Evolutionary conservation across 371 early-diverging fungal species (phyloP), one percentile per base, ranked within the genome.

Genomic region (Actinomortierella ambigua): DNA sequence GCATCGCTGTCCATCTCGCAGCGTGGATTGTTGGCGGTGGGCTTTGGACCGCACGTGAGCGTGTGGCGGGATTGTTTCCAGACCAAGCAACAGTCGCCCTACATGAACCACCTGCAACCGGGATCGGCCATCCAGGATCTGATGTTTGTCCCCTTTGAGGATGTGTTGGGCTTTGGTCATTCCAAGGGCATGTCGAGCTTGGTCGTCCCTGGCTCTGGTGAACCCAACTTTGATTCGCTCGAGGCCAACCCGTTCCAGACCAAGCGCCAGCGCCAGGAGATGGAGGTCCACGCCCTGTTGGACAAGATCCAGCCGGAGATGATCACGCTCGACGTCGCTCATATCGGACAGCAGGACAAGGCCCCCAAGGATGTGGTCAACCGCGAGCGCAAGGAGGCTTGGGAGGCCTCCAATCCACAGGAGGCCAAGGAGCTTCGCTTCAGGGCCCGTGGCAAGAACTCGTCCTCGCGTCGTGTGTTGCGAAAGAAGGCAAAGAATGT

Each of bases 221-320:
- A 99, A 78, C 95, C 99, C 69, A 95, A 95, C 88, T 98, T 92
- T 84, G 99, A 99, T 79, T 84, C 93, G 14, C 71, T 94, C 46
- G 97, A 95, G 75, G 93, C 93, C 59, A 97, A 97, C 81, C 99
- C 98, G 39, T 99, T 87, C 89, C 90, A 94, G 78, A 98, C 95
- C 6, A 85, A 79, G 68, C 91, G 89, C 75, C 96, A 97, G 79
- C 84, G 98, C 63, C 91, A 90, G 78, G 96, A 98, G 75, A 68
- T 83, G 54, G 99, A 99, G 81, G 97, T 99, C 17, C 93, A 92
- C 71, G 75, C 79, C 59, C 81, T 99, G 48, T 75, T 99, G 76
- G 98, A 99, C 68, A 95, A 96, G 82, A 85, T 94, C 57, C 61
- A 68, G 27, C 61, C 65, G 46, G 64, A 62, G 62, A 69, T 66